These are phyloP conservation scores for Fraxinus greggii DNA, from an alignment of 305 asterid species.

Conservation along the genomic window DNA sequence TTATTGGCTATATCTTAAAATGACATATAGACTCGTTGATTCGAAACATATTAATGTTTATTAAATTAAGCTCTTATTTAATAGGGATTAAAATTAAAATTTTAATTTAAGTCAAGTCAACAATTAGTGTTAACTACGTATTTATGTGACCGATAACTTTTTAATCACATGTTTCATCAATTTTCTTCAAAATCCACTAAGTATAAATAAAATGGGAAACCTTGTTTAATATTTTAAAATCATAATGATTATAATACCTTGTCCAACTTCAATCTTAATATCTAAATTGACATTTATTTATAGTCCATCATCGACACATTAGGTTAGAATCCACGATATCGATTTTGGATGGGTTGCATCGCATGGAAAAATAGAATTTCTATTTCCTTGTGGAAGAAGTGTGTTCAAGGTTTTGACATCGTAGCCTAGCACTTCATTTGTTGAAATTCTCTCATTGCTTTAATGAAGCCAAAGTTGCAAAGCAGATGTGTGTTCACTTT, in stretches of 20 bases:
- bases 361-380: not conserved
- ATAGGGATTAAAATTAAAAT: too few species aligned
- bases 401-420: not conserved
- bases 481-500: not conserved
- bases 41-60: not conserved
- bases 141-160: too few species aligned
- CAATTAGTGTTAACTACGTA: too few species aligned
- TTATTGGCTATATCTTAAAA: too few species aligned
- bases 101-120: too few species aligned
- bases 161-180: too few species aligned
- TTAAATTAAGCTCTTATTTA: too few species aligned
- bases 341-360: not conserved
- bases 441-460: not conserved
- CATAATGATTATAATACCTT: too few species aligned
- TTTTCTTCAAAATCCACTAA: too few species aligned
- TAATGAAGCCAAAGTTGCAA: not conserved
- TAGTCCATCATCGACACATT: not conserved
- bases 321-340: not conserved
- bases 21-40: not conserved
- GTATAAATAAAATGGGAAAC: not conserved
- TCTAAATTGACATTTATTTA: not conserved
- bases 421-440: not conserved
- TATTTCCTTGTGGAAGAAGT: not conserved
- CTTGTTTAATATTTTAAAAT: not conserved
- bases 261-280: not conserved